phyloP scores from a whole-genome alignment of 2,329 filamentous ascomycete genomes.

The Delphinella strobiligena region DNA sequence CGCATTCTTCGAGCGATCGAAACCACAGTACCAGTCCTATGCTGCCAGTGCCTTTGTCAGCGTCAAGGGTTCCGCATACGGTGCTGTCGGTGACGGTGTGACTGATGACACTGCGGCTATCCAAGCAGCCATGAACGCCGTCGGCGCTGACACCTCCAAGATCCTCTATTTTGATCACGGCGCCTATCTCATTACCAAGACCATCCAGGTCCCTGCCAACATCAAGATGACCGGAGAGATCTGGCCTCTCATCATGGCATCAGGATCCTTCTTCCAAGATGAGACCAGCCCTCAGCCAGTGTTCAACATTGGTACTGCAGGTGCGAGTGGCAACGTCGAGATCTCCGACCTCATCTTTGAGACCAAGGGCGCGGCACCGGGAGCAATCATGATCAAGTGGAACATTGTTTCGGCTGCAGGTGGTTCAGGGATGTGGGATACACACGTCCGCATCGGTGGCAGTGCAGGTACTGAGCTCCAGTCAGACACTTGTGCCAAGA shows the following conservation, averaged over 20 bases:
- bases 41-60: constrained; percentile 63
- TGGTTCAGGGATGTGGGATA: constrained; percentile 77
- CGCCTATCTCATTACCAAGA: constrained; percentile 48
- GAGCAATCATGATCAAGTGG: constrained; percentile 86
- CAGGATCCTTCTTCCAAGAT: constrained; percentile 62
- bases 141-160: constrained; percentile 34
- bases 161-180: constrained; percentile 55
- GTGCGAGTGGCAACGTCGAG: constrained; percentile 69
- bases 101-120: constrained; percentile 82
- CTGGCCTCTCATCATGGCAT: constrained; percentile 81
- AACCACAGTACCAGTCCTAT: constrained; percentile 73
- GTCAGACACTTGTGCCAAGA: constrained; percentile 68
- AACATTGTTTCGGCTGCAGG: constrained; percentile 65
- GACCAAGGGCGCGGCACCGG: constrained; percentile 70
- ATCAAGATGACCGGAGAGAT: constrained; percentile 84
- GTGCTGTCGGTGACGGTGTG: constrained; percentile 75
- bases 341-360: constrained; percentile 80
- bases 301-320: constrained; percentile 68
- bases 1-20: constrained; percentile 68
- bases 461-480: constrained; percentile 77
- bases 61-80: constrained; percentile 53
- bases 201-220: constrained; percentile 42
- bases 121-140: constrained; percentile 62
- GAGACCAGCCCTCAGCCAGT: constrained; percentile 67
- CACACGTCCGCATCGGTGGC: constrained; percentile 89